Base-by-base conservation (phyloP, 2,329 filamentous ascomycete species). In the Exophiala sp. region DNA sequence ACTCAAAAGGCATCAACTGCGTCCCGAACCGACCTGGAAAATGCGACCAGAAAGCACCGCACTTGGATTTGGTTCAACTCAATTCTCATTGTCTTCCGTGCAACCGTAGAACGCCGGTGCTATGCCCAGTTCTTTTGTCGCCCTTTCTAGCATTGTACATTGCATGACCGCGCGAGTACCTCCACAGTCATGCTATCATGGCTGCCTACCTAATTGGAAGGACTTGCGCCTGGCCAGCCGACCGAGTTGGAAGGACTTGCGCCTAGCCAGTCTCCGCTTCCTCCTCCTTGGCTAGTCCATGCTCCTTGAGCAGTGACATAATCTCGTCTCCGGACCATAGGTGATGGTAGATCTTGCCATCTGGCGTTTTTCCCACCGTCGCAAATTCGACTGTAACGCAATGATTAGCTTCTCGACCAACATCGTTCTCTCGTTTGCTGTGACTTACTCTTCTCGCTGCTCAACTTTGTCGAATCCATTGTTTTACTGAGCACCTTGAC, bases 401-500 rank as follows among this genome's bases (percentile, higher is more conserved):
- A 52, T 29, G 7, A 43, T 20, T 63, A 70, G 45, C 65, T 66
- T 55, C 63, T 47, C 18, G 50, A 50, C 33, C 18, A 33, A 14
- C 20, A 10, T 46, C 33, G 41, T 4, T 34, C 9, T 16, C 20
- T 44, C 16, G 16, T 18, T 11, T 50, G 47, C 63, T 53, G 5
- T 20, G 40, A 79, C 89, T 73, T 77, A 96, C 91, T 96, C 84
- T 99, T 99, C 82, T 99, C 94, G 69, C 91, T 96, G 79, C 91
- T 96, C 69, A 99, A 77, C 81, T 96, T 99, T 50, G 92, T 97
- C 51, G 91, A 96, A 73, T 99, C 94, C 95, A 99, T 99, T 5
- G 94, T 99, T 85, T 99, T 99, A 82, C 94, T 97, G 63, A 99
- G 77, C 60, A 99, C 94, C 82, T 99, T 99, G 71, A 99, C 94